Conservation (phyloP, 257 asterid genomes). For the Fraxinus excelsior region DNA sequence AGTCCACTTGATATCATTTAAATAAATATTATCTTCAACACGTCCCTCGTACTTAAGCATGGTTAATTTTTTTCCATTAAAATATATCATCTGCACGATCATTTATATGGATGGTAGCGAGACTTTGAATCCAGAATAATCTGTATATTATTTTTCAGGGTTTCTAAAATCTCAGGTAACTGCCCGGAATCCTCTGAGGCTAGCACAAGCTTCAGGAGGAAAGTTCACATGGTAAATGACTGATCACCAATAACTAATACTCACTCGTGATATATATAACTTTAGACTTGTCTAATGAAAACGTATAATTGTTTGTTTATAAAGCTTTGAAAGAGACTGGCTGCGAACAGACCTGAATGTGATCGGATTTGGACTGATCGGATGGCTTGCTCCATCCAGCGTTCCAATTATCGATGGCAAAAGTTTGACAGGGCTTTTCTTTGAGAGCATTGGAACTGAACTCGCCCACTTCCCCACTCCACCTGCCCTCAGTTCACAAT, state of each 20-base stretch:
- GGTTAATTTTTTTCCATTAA: too few species aligned
- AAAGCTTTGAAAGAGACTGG: conserved; percentile 88
- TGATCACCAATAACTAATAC: conserved; percentile 1
- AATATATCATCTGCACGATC: too few species aligned
- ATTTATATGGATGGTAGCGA: too few species aligned
- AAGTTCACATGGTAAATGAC: conserved; percentile 68
- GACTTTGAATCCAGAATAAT: too few species aligned
- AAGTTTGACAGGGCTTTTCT: conserved; percentile 86
- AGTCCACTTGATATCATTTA: too few species aligned
- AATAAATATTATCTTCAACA: too few species aligned
- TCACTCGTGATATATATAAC: not conserved
- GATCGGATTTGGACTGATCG: conserved; percentile 92
- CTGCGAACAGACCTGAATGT: conserved; percentile 81
- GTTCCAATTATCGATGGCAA: conserved; percentile 76
- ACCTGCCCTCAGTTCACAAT: conserved; percentile 76
- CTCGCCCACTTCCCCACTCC: conserved; percentile 84
- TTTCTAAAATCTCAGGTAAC: conserved; percentile 55
- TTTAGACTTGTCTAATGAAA: not conserved
- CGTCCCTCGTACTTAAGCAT: too few species aligned
- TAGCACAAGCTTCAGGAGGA: conserved; percentile 70
- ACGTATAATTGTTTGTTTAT: not conserved
- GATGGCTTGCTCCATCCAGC: conserved; percentile 96
- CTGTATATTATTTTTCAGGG: conserved; percentile 31
- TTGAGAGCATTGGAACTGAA: conserved; percentile 86
- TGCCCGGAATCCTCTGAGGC: conserved; percentile 71